These are phyloP conservation scores for Ceratocystis destructans DNA, from an alignment of 2,329 filamentous ascomycete species.

Conservation along the genomic window DNA sequence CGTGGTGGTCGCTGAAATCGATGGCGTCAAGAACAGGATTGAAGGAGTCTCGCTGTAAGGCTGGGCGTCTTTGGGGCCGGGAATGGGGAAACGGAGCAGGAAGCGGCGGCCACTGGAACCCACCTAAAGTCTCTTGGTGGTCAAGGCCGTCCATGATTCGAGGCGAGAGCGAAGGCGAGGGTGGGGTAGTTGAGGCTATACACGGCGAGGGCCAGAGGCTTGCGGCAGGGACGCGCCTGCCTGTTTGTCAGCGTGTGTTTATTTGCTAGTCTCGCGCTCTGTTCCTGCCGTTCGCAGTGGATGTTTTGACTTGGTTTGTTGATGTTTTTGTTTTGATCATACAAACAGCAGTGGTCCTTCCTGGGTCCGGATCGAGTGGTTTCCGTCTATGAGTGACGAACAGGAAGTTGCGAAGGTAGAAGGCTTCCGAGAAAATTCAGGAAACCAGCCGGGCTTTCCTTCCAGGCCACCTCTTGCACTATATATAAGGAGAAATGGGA, in stretches of 20 bases:
- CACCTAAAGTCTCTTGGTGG: neutral
- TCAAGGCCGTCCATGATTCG: neutral
- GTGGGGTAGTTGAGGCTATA: neutral
- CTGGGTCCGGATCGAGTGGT: neutral
- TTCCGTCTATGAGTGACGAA: neutral
- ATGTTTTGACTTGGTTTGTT: neutral
- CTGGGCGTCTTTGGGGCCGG: neutral
- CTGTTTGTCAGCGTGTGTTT: neutral
- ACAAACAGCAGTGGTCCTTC: neutral
- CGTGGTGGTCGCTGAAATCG: neutral
- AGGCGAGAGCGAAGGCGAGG: neutral
- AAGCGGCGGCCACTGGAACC: slow-evolving; percentile 11
- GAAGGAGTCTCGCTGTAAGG: neutral
- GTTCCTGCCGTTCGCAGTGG: neutral
- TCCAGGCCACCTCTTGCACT: no score
- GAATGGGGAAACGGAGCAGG: slow-evolving; percentile 9
- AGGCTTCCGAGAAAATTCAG: no score
- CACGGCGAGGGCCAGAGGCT: neutral
- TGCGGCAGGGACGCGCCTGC: no score
- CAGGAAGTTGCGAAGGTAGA: neutral
- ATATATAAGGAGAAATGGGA: no score
- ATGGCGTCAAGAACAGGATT: neutral
- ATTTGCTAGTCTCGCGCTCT: neutral
- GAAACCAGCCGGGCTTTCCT: no score
- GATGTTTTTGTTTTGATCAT: slow-evolving; percentile 4